phyloP scores from a whole-genome alignment of 805 yeast genomes.

The Yarrowia keelungensis region DNA sequence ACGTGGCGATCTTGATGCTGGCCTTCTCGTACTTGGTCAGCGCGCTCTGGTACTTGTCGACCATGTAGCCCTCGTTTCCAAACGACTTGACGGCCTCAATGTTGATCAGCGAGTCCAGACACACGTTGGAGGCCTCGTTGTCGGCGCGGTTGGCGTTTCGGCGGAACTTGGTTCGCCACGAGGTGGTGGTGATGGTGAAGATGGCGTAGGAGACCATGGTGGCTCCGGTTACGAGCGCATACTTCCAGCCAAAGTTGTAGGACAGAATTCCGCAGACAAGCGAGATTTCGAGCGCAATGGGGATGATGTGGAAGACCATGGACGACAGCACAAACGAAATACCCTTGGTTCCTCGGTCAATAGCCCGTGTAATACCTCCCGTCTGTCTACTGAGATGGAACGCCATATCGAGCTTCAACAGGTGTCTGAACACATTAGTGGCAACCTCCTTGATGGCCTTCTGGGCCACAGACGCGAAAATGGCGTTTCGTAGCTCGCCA shows the following conservation, averaged over 20 bases:
- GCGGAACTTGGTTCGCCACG: constrained; percentile 95
- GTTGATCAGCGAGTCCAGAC: constrained; percentile 90
- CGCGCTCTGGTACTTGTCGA: constrained; percentile 77
- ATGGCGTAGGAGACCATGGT: constrained; percentile 90
- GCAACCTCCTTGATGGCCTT: constrained; percentile 92
- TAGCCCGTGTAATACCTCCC: constrained; percentile 94
- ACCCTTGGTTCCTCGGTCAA: constrained; percentile 97
- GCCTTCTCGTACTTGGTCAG: constrained; percentile 75
- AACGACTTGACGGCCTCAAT: constrained; percentile 94
- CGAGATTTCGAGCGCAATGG: constrained; percentile 88
- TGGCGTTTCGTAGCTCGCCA: constrained; percentile 94
- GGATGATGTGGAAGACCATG: constrained; percentile 96
- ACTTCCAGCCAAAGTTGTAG: constrained; percentile 86
- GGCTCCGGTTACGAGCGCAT: constrained; percentile 84
- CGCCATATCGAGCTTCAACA: constrained; percentile 81
- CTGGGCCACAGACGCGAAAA: constrained; percentile 95
- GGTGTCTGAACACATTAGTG: constrained; percentile 80
- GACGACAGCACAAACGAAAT: constrained; percentile 91
- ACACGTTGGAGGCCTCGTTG: constrained; percentile 93
- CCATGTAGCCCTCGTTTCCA: constrained; percentile 85
- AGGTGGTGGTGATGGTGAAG: constrained; percentile 89
- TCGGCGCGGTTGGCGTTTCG: constrained; percentile 91
- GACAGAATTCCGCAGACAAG: constrained; percentile 94
- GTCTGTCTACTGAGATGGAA: constrained; percentile 93
- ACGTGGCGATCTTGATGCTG: constrained; percentile 73